These are phyloP conservation scores for Pezicula radicicola DNA, from an alignment of 2,329 filamentous ascomycete genomes.

Conservation along the genomic window DNA sequence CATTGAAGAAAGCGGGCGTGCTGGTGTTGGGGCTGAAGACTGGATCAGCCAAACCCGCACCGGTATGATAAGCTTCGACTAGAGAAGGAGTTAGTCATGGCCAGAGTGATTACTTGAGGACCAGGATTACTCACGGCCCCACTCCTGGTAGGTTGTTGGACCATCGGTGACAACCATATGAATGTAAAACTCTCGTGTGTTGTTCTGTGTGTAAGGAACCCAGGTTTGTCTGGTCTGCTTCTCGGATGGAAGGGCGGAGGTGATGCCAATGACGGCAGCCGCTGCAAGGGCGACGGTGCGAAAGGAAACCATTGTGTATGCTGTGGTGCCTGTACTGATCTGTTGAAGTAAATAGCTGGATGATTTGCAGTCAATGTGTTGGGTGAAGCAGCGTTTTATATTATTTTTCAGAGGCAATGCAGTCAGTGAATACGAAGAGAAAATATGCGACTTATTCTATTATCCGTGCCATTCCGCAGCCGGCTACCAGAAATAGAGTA, in stretches of 20 bases:
- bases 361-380: neutral
- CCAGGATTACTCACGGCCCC: conserved; percentile 2
- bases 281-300: conserved; percentile 10
- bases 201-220: conserved; percentile 17
- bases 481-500: neutral
- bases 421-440: neutral
- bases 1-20: conserved; percentile 17
- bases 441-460: neutral
- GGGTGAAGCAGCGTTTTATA: neutral
- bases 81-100: conserved; percentile 1
- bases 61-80: conserved; percentile 22
- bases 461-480: neutral
- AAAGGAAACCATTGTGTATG: conserved; percentile 13
- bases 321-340: neutral
- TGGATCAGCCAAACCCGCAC: conserved; percentile 19
- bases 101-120: neutral
- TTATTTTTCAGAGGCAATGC: neutral
- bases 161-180: conserved; percentile 1
- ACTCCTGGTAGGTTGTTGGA: conserved; percentile 1
- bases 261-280: conserved; percentile 8
- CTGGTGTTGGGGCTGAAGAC: conserved; percentile 10
- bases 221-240: conserved; percentile 8
- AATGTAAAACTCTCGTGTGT: conserved; percentile 22
- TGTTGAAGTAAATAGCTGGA: neutral
- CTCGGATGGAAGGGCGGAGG: conserved; percentile 7